Conservation (phyloP, 306 rosid species). For the Lagenaria siceraria region DNA sequence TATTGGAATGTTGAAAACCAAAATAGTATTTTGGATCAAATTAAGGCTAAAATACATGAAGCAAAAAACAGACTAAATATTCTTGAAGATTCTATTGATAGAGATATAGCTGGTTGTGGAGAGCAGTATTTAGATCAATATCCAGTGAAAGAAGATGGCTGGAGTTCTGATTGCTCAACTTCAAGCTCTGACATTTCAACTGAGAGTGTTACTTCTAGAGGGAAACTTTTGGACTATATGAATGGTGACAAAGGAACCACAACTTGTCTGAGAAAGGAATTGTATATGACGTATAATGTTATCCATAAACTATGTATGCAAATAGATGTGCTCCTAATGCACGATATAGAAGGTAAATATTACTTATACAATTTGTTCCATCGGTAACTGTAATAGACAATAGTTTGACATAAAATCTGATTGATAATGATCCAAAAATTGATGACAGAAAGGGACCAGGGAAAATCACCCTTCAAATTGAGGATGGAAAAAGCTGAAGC, state of each 20-base stretch:
- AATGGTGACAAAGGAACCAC: constrained; percentile 12
- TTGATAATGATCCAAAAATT: constrained; percentile 16
- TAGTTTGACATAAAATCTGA: constrained; percentile 3
- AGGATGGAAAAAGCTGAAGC: constrained; percentile 28
- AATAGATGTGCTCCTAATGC: constrained; percentile 28
- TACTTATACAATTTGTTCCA: constrained; percentile 10
- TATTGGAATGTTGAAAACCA: constrained; percentile 19
- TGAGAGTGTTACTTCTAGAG: constrained; percentile 31
- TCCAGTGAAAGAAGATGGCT: constrained; percentile 33
- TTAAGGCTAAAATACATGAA: constrained; percentile 31
- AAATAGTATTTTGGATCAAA: constrained; percentile 28
- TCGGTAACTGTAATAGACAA: constrained; percentile 4
- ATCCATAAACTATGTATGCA: constrained; percentile 31
- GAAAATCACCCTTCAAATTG: constrained; percentile 19
- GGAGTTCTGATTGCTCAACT: constrained; percentile 42
- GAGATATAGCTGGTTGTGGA: constrained; percentile 17
- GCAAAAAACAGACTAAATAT: constrained; percentile 35
- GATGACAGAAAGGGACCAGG: constrained; percentile 40
- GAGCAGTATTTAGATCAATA: constrained; percentile 19
- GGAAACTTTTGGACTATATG: constrained; percentile 14
- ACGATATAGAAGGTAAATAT: constrained; percentile 37
- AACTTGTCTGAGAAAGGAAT: constrained; percentile 40
- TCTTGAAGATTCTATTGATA: constrained; percentile 30
- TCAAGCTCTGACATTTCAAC: constrained; percentile 49
- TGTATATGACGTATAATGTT: constrained; percentile 26